phyloP scores from a whole-genome alignment of 805 yeast genomes.

The Wickerhamomyces tratensis region DNA sequence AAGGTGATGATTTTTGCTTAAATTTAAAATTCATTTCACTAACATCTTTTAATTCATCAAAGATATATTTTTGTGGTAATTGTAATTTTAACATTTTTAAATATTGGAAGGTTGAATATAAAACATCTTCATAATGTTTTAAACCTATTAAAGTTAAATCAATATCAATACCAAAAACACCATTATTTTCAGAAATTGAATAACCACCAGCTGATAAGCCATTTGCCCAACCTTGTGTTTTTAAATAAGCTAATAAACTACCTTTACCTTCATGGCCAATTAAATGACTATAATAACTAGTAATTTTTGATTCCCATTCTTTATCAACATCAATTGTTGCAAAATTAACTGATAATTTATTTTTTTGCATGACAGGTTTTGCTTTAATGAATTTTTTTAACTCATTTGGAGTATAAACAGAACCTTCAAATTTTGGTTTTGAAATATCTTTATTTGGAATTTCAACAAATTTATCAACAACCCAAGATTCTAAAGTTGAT shows the following conservation, averaged over 20 bases:
- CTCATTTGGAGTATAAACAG: conserved; percentile 40
- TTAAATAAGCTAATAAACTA: conserved; percentile 63
- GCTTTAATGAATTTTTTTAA: conserved; percentile 49
- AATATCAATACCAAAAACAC: conserved; percentile 57
- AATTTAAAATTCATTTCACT: conserved; percentile 67
- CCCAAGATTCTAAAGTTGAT: conserved; percentile 65
- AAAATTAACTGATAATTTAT: conserved; percentile 59
- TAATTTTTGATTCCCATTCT: conserved; percentile 61
- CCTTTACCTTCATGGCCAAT: conserved; percentile 93
- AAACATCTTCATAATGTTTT: conserved; percentile 48
- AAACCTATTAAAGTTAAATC: conserved; percentile 74
- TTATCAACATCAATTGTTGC: conserved; percentile 69
- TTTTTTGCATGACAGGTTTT: conserved; percentile 76
- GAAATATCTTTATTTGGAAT: conserved; percentile 38
- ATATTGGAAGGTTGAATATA: conserved; percentile 60
- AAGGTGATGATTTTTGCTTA: conserved; percentile 65
- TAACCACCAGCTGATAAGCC: conserved; percentile 67
- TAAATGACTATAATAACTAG: conserved; percentile 65
- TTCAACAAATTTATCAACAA: conserved; percentile 49
- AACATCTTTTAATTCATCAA: conserved; percentile 64
- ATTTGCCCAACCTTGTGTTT: conserved; percentile 70
- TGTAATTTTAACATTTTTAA: conserved; percentile 45
- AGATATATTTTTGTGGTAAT: conserved; percentile 72
- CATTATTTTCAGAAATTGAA: conserved; percentile 56
- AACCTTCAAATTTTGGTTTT: conserved; percentile 27